These are phyloP conservation scores for Capsicum pubescens DNA, from an alignment of 257 asterid genomes.

Conservation along the genomic window DNA sequence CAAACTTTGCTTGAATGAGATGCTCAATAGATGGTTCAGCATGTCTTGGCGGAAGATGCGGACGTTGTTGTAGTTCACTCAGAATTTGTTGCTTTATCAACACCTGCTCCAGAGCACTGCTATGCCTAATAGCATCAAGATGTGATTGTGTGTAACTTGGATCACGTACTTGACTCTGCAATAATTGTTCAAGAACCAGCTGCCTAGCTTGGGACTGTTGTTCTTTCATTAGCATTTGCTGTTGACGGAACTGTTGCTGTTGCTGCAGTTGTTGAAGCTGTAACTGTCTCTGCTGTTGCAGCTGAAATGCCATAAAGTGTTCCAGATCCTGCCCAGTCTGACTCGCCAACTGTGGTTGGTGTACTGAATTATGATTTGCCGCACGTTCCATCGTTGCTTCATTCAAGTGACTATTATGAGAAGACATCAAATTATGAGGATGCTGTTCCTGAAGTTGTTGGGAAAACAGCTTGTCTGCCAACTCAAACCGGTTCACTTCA, in stretches of 20 bases:
- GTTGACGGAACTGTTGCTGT: slow-evolving; percentile 73
- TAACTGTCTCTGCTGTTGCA: slow-evolving; percentile 73
- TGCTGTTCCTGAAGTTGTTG: slow-evolving; percentile 65
- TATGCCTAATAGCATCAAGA: slow-evolving; percentile 69
- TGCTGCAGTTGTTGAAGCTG: slow-evolving; percentile 56
- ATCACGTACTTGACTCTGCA: slow-evolving; percentile 80
- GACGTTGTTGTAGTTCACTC: slow-evolving; percentile 73
- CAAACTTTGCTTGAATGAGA: slow-evolving; percentile 75
- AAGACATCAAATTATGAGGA: slow-evolving; percentile 55
- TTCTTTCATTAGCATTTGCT: slow-evolving; percentile 79
- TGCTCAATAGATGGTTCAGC: slow-evolving; percentile 84
- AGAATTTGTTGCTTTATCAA: slow-evolving; percentile 77
- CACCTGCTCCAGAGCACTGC: slow-evolving; percentile 72
- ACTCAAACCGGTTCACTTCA: slow-evolving; percentile 57
- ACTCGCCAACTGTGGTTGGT: slow-evolving; percentile 61
- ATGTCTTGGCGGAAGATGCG: slow-evolving; percentile 75
- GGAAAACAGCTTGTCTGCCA: slow-evolving; percentile 65
- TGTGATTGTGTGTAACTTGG: slow-evolving; percentile 70
- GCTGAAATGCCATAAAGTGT: slow-evolving; percentile 71
- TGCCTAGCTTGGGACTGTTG: slow-evolving; percentile 77
- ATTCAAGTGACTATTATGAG: slow-evolving; percentile 60
- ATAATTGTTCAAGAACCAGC: slow-evolving; percentile 72
- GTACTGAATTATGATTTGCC: slow-evolving; percentile 58
- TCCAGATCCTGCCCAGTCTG: slow-evolving; percentile 69
- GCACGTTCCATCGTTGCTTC: slow-evolving; percentile 63